A percentile compares a stretch with the other conserved stretches of the same genome.
phyloP scores from a whole-genome alignment of 2,329 filamentous ascomycete genomes.

The Ophiocordyceps camponoti-rufipedis region DNA sequence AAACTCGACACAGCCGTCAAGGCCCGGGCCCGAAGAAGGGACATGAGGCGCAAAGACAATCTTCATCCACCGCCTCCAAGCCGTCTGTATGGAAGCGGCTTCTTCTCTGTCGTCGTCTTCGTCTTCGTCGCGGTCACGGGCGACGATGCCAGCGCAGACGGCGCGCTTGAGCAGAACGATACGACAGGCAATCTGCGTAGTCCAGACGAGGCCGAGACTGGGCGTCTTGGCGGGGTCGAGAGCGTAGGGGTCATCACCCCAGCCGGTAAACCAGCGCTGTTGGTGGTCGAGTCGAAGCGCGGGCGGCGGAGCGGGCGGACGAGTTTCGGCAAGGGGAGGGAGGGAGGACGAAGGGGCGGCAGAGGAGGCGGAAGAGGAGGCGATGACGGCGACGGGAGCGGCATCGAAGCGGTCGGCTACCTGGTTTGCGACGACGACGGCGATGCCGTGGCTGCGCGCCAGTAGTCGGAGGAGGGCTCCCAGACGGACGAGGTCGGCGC shows the following conservation, averaged over 20 bases:
- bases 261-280: conserved; percentile 87
- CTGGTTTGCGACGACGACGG: conserved; percentile 86
- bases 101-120: conserved; percentile 23
- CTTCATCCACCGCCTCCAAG: conserved; percentile 64
- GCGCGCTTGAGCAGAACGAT: conserved; percentile 64
- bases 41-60: conserved; percentile 79
- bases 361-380: not conserved
- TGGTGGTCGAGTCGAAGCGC: conserved; percentile 70
- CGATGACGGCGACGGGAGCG: not conserved
- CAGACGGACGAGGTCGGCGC: conserved; percentile 57
- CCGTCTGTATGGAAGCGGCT: conserved; percentile 27
- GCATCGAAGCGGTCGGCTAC: conserved; percentile 67
- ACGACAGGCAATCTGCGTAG: conserved; percentile 69
- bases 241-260: conserved; percentile 52
- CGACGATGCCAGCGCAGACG: conserved; percentile 19
- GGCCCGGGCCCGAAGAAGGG: conserved; percentile 27
- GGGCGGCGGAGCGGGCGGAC: conserved; percentile 17
- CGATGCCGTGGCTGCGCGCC: conserved; percentile 55
- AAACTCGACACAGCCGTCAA: conserved; percentile 45
- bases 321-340: conserved; percentile 7
- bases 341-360: conserved; percentile 17
- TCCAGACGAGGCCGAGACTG: conserved; percentile 75
- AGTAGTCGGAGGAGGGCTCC: conserved; percentile 60
- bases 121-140: conserved; percentile 12
- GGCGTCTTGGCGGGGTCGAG: conserved; percentile 54